phyloP scores from a whole-genome alignment of 805 yeast species.

The Wickerhamomyces subpelliculosus region DNA sequence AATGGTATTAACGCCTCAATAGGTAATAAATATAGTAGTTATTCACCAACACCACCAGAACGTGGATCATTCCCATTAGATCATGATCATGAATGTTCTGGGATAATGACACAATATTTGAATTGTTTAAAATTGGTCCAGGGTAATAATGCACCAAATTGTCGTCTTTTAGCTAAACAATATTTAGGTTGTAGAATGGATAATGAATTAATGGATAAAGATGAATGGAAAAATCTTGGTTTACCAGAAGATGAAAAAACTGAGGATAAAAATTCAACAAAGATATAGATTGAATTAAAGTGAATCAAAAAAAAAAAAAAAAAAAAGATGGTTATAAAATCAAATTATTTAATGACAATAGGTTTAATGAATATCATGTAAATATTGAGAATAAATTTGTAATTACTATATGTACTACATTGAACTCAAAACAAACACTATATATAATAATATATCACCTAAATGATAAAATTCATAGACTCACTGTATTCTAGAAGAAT shows the following conservation, averaged over 20 bases:
- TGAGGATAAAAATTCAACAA: neutral
- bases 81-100: slow-evolving; percentile 77
- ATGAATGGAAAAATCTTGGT: slow-evolving; percentile 56
- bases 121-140: slow-evolving; percentile 70
- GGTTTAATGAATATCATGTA: no score
- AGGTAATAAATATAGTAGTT: slow-evolving; percentile 38
- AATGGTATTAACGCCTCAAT: no score
- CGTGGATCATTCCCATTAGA: slow-evolving; percentile 95
- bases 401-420: no score
- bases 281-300: neutral
- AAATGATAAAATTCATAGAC: no score
- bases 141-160: slow-evolving; percentile 86
- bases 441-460: no score
- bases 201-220: slow-evolving; percentile 52
- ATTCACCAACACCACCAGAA: slow-evolving; percentile 90
- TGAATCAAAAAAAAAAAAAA: neutral
- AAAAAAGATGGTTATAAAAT: no score
- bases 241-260: slow-evolving; percentile 42
- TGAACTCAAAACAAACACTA: no score
- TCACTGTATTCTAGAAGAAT: no score
- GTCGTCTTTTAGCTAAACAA: slow-evolving; percentile 74
- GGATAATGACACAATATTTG: slow-evolving; percentile 67
- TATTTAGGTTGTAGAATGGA: slow-evolving; percentile 90
- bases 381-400: no score
- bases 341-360: no score